Evolutionary conservation across 768 basidiomycete species (phyloP), one percentile per base, ranked within the genome.

Genomic region (Stropharia rugosoannulata): DNA sequence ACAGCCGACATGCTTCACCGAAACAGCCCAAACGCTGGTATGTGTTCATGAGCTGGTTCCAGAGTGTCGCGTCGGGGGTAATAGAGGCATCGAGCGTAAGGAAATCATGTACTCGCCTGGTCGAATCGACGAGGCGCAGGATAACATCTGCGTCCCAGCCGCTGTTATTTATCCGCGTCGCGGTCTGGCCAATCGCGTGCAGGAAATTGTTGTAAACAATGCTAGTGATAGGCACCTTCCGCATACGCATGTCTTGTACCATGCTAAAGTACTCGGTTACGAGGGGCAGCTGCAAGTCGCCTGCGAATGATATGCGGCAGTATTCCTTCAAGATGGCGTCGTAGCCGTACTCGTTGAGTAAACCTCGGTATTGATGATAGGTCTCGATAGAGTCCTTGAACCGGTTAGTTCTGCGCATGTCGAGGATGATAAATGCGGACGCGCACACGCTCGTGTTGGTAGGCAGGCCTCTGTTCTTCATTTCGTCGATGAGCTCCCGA

Each of bases 41-140:
- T 0, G 91, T 86, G 68, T 92, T 84, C 89, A 97, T 92, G 58
- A 97, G 73, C 63, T 90, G 83, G 66, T 94, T 95, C 80, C 89
- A 86, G 11, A 93, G 75, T 2, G 75, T 69, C 8, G 75, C 66
- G 46, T 93, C 87, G 2, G 92, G 88, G 8, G 86, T 79, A 54
- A 95, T 71, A n/a, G 83, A 79, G 12, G 87, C 77, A 64, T 95
- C 92, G 40, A 95, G 75, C n/a, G 84, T 86, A 65, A 96, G 77
- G 54, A 84, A 75, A 56, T 89, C 83, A 67, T 95, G 92, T 7
- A 86, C 77, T 8, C 85, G 82, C 19, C 84, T 82, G 40, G 87
- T 77, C n/a, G 77, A 73, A 4, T 64, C 68, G 10, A 81, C 67
- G 16, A 87, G 72, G 25, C 73, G 64, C 51, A 70, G 57, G 9